Evolutionary conservation across 305 asterid genomes (phyloP).

Genomic region (Salvia sclarea): DNA sequence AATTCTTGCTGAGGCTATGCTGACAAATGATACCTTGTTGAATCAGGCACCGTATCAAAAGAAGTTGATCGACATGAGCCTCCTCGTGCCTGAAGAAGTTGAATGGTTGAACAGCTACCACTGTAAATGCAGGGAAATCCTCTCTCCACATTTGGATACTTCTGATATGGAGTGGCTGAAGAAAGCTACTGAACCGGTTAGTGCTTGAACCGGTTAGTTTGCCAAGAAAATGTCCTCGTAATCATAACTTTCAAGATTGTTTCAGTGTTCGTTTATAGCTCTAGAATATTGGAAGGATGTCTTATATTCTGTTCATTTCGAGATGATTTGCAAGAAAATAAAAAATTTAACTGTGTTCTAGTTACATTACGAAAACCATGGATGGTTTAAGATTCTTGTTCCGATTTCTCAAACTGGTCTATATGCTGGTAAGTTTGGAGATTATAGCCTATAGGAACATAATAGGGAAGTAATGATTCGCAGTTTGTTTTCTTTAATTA

Average conservation of each 20-base stretch:
- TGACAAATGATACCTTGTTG: constrained; percentile 13
- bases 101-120: constrained; percentile 88
- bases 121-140: constrained; percentile 62
- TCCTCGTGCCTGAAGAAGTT: constrained; percentile 73
- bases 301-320: background rate
- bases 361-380: no score
- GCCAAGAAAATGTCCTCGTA: background rate
- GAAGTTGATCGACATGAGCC: constrained; percentile 71
- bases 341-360: no score
- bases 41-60: constrained; percentile 89
- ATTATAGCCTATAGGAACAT: no score
- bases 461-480: no score
- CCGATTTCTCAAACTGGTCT: no score
- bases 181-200: constrained; percentile 73
- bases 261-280: background rate
- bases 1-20: background rate
- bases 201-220: background rate
- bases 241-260: background rate
- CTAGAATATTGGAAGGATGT: background rate
- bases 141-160: constrained; percentile 63
- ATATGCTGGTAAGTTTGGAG: no score
- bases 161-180: constrained; percentile 83
- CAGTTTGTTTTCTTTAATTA: no score
- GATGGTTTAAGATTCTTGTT: no score
- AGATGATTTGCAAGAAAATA: no score